Percentiles rank a stretch among this genome's conserved stretches.
Conservation (phyloP, 139 green algal species). For the Micromonas pusilla region DNA sequence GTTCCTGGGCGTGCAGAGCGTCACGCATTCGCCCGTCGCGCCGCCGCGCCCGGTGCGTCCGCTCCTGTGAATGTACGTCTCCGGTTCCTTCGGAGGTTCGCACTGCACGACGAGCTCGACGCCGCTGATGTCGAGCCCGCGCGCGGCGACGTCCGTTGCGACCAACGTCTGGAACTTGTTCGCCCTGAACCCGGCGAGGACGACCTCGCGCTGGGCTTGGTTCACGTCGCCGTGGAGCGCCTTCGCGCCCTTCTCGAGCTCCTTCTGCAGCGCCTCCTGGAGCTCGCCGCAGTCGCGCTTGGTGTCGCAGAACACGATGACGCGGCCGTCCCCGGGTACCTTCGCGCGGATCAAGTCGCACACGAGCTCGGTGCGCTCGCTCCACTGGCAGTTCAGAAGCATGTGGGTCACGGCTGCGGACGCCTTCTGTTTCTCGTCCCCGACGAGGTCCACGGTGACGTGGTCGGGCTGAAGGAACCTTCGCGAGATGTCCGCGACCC, state of each 20-base stretch:
- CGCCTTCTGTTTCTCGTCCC: conserved; percentile 79
- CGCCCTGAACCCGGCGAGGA: conserved; percentile 67
- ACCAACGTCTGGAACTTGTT: conserved; percentile 89
- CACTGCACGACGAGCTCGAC: conserved; percentile 74
- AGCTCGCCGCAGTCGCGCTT: conserved; percentile 90
- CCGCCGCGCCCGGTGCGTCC: conserved; percentile 82
- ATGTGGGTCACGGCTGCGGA: conserved; percentile 33
- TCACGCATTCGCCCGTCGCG: conserved; percentile 73
- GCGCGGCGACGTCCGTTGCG: conserved; percentile 96
- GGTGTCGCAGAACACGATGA: conserved; percentile 95
- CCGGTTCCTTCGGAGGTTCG: conserved; percentile 51
- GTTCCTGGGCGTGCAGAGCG: conserved; percentile 47
- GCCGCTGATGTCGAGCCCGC: conserved; percentile 92
- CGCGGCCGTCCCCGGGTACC: conserved; percentile 52
- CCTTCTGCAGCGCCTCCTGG: conserved; percentile 51
- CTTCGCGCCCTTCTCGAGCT: conserved; percentile 40
- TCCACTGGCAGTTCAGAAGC: conserved; percentile 26
- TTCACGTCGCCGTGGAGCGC: conserved; percentile 90
- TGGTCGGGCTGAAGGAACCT: conserved; percentile 69
- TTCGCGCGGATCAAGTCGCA: conserved; percentile 43
- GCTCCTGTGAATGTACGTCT: conserved; percentile 92
- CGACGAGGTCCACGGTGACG: conserved; percentile 84
- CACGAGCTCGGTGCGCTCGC: conserved; percentile 44
- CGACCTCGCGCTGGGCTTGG: conserved; percentile 55
- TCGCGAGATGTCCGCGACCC: conserved; percentile 84